Percentiles rank a stretch among this genome's conserved stretches.
Conservation (phyloP, 306 rosid genomes). For the Purshia tridentata region DNA sequence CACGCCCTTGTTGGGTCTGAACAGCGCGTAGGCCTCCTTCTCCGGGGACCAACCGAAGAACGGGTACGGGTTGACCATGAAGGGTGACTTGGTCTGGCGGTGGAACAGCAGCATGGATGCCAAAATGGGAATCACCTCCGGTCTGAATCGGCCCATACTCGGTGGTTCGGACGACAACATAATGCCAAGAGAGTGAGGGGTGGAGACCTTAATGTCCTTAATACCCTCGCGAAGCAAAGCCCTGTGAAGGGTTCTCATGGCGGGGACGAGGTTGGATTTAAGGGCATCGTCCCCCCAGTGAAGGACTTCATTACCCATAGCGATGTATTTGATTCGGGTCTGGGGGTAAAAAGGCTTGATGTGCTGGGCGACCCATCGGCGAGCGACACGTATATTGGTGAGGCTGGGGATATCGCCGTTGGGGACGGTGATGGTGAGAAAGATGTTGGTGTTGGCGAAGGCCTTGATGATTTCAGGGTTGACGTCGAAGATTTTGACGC, state of each 20-base stretch:
- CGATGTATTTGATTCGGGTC: conserved; percentile 62
- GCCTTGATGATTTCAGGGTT: conserved; percentile 76
- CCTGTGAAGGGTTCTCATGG: conserved; percentile 60
- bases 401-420: conserved; percentile 67
- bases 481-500: conserved; percentile 75
- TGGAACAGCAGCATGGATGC: conserved; percentile 59
- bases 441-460: conserved; percentile 65
- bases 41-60: conserved; percentile 70
- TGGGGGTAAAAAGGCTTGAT: conserved; percentile 60
- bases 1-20: conserved; percentile 57
- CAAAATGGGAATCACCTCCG: conserved; percentile 41
- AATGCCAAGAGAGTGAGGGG: conserved; percentile 75
- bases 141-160: conserved; percentile 66
- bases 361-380: conserved; percentile 49
- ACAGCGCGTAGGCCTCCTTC: conserved; percentile 49
- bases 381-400: conserved; percentile 26
- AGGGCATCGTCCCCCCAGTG: conserved; percentile 54
- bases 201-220: conserved; percentile 63
- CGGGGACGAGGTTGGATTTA: conserved; percentile 57
- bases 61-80: conserved; percentile 92
- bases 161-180: conserved; percentile 61
- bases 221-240: conserved; percentile 68
- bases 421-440: conserved; percentile 67
- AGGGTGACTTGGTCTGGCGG: conserved; percentile 53
- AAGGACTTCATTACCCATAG: conserved; percentile 75